phyloP scores from a whole-genome alignment of 169 alveolate genomes.

The Cryptosporidium ryanae region DNA sequence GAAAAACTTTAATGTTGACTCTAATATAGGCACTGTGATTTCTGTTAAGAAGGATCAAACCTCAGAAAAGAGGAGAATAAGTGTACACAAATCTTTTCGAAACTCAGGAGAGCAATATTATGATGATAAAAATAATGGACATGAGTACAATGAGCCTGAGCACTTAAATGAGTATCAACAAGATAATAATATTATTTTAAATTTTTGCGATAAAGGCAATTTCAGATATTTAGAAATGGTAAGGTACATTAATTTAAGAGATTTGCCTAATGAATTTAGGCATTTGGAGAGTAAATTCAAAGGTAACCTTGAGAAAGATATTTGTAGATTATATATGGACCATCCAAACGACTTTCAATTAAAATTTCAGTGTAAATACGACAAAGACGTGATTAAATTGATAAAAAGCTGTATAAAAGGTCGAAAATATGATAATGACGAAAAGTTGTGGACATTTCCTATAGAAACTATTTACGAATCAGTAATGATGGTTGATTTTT shows the following conservation, averaged over 20 bases:
- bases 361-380: constrained; percentile 41
- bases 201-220: not conserved
- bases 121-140: not conserved
- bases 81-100: not conserved
- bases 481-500: constrained; percentile 28
- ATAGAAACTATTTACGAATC: constrained; percentile 55
- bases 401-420: constrained; percentile 53
- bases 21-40: not conserved
- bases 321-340: constrained; percentile 23
- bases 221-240: constrained; percentile 21
- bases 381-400: constrained; percentile 26
- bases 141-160: no score
- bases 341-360: constrained; percentile 13
- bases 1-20: not conserved
- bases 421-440: constrained; percentile 32
- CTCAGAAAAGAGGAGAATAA: not conserved
- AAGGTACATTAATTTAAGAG: constrained; percentile 12
- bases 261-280: constrained; percentile 1
- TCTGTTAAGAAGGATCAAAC: not conserved
- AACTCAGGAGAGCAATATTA: not conserved
- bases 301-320: not conserved
- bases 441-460: constrained; percentile 43
- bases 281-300: constrained; percentile 10
- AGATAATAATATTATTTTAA: not conserved
- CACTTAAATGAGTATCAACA: not conserved